These are phyloP conservation scores for Penstemon eatonii DNA, from an alignment of 257 asterid species.

Conservation along the genomic window DNA sequence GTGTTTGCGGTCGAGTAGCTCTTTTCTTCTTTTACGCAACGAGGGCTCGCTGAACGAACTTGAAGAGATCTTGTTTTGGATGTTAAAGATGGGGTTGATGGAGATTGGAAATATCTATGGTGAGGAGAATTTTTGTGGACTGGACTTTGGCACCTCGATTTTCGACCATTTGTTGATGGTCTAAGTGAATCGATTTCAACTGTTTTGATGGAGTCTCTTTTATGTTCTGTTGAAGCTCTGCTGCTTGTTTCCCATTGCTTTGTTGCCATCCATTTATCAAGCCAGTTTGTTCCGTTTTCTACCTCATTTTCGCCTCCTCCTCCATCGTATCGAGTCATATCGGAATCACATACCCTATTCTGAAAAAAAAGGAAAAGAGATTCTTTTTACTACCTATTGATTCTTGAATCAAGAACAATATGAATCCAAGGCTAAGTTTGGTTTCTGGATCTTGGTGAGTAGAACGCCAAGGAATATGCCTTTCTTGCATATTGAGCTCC, in stretches of 20 bases:
- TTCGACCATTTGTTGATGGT: slow-evolving; percentile 42
- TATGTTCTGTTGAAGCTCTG: slow-evolving; percentile 63
- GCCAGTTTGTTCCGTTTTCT: slow-evolving; percentile 54
- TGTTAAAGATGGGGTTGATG: slow-evolving; percentile 49
- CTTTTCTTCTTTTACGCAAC: slow-evolving; percentile 45
- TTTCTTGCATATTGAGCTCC: too few species aligned
- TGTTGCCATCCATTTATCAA: slow-evolving; percentile 63
- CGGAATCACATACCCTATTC: slow-evolving; percentile 43
- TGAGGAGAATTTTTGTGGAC: slow-evolving; percentile 51
- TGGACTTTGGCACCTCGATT: slow-evolving; percentile 64
- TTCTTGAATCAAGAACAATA: too few species aligned
- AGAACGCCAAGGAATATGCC: too few species aligned
- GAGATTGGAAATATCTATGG: slow-evolving; percentile 42
- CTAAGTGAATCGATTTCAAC: slow-evolving; percentile 65
- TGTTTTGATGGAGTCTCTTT: slow-evolving; percentile 72
- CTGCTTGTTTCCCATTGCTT: slow-evolving; percentile 60
- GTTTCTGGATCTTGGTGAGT: too few species aligned
- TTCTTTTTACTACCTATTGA: background rate
- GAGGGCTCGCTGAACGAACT: slow-evolving; percentile 56
- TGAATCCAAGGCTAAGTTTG: too few species aligned
- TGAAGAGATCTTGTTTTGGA: slow-evolving; percentile 45
- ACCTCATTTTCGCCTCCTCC: slow-evolving; percentile 46
- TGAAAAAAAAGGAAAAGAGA: slow-evolving; percentile 13
- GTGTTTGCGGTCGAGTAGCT: slow-evolving; percentile 88
- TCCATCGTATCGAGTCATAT: slow-evolving; percentile 28